Evolutionary conservation across 2,329 filamentous ascomycete species (phyloP), one percentile per base, ranked within the genome.

Genomic region (Calonectria honghensis): DNA sequence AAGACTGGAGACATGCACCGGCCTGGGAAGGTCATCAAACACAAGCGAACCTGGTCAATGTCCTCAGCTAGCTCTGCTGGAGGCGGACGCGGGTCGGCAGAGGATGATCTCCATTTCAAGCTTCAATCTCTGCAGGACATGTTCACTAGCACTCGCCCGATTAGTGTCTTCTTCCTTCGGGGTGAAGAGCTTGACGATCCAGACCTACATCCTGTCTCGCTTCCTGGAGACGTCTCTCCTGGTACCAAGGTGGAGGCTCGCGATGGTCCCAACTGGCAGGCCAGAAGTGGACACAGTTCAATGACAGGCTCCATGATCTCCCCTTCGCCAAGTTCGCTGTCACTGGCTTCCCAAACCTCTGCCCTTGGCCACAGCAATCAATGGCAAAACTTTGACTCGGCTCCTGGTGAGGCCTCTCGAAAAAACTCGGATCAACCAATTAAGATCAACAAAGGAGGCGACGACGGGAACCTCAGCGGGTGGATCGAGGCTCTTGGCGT

Each of bases 41-140:
- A 98, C 86, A 97, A 98, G 85, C 90, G 96, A 73, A 98, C 96
- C 0, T 98, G 96, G 96, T 98, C 96, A 13, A 95, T 98, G 90
- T 96, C 95, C 31, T 98, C 96, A 7, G 87, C 91, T 39, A 93
- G 92, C 81, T 94, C 93, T 4, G 89, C 89, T 27, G 86, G 85
- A 10, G 87, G 88, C 4, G 84, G 82, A 24, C 87, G 91, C 29
- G 81, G 87, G n/a, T 87, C 91, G 0, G 85, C 92, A 32, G 93
- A 94, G 82, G 95, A 97, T 80, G 95, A 97, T 81, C 84, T 96
- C 31, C 94, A 96, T 80, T 91, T 91, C 84, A 96, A 96, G 85
- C 88, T 97, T 35, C 93, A 94, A 78, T 93, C 91, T 1, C 88
- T 96, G 51, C 94, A 96, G 84, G 95, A 96, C 80, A 97, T 97